These are phyloP conservation scores for Clausena lansium DNA, from an alignment of 345 rosid genomes.

Conservation along the genomic window DNA sequence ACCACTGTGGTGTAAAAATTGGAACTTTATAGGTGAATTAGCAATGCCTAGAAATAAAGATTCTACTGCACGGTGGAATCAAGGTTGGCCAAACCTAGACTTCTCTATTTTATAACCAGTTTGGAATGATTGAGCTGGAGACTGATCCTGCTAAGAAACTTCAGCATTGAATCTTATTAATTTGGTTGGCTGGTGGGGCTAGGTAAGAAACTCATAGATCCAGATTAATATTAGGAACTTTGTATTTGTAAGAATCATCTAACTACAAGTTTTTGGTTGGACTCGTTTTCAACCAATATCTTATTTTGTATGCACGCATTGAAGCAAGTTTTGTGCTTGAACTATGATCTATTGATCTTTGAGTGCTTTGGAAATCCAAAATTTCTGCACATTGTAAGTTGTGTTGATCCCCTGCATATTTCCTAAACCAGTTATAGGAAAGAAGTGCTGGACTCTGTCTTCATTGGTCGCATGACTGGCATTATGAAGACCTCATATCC, in stretches of 20 bases:
- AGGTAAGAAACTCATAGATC: not conserved
- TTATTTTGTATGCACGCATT: not conserved
- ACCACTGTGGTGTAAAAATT: not conserved
- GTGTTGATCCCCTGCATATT: slow-evolving; percentile 19
- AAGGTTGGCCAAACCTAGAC: not conserved
- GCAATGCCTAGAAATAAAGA: not conserved
- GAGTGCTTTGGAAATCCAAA: not conserved
- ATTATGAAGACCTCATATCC: slow-evolving; percentile 58
- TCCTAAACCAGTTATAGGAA: slow-evolving; percentile 36
- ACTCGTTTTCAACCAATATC: not conserved
- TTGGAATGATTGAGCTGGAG: not conserved
- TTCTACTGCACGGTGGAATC: not conserved
- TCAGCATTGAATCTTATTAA: not conserved
- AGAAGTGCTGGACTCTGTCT: slow-evolving; percentile 47
- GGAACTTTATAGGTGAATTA: not conserved
- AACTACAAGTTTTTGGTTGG: not conserved
- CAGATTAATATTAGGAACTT: not conserved
- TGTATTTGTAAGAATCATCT: not conserved
- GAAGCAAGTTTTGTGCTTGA: not conserved
- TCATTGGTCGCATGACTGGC: slow-evolving; percentile 54
- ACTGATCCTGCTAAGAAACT: not conserved
- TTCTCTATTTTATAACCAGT: not conserved
- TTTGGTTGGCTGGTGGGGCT: not conserved
- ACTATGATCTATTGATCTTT: not conserved
- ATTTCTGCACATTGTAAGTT: not conserved